Evolutionary conservation across 75 land plant species (phyloP).

Genomic region (Cunninghamia lanceolata): DNA sequence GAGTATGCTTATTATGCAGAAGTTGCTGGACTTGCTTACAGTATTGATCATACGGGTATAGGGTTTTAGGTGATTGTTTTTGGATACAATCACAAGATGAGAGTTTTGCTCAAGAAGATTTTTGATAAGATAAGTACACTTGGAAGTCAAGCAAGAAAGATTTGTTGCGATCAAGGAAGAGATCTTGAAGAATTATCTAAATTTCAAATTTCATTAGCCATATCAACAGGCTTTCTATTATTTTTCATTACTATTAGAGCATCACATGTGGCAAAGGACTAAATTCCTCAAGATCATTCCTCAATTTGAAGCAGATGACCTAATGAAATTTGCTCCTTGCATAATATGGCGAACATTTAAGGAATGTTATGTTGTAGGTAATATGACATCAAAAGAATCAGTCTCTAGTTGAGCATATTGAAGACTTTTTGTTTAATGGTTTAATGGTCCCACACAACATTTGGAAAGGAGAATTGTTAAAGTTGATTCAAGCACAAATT

Average conservation of each 20-base stretch:
- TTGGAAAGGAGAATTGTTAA: slow-evolving; percentile 74
- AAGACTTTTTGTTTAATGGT: slow-evolving; percentile 53
- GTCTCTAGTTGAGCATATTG: slow-evolving; percentile 64
- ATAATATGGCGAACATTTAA: slow-evolving; percentile 64
- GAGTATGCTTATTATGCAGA: no score
- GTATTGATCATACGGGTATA: no score
- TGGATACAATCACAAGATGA: no score
- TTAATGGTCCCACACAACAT: slow-evolving; percentile 54
- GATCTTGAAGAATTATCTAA: slow-evolving; percentile 68
- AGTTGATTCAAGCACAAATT: slow-evolving; percentile 51
- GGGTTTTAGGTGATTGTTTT: no score
- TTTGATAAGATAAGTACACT: no score
- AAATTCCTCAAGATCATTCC: slow-evolving; percentile 80
- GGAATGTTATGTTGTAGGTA: slow-evolving; percentile 91
- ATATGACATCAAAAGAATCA: slow-evolving; percentile 74
- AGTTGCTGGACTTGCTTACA: no score
- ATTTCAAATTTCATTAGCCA: slow-evolving; percentile 86
- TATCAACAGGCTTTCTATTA: slow-evolving; percentile 91
- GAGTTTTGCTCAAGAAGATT: no score
- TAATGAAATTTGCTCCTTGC: slow-evolving; percentile 53
- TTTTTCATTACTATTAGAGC: slow-evolving; percentile 66
- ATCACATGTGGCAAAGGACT: slow-evolving; percentile 74
- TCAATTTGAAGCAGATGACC: slow-evolving; percentile 54
- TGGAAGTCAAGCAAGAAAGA: no score
- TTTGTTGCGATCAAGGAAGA: no score